Base-by-base conservation (phyloP, 805 yeast species). In the Suhomyces xylopsoci region DNA sequence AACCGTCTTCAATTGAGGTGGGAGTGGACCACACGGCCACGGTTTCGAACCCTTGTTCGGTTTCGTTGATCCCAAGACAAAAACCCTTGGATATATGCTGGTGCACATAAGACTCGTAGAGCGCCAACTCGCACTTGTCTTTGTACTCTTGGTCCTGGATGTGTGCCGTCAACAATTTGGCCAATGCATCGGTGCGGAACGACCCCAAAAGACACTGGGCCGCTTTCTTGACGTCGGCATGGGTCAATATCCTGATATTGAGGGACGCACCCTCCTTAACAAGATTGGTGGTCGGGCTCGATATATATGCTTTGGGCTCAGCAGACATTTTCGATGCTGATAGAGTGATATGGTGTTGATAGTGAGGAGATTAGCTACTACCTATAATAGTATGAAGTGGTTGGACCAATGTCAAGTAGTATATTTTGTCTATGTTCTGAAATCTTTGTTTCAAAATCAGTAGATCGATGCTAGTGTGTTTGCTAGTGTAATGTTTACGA, bases 21-120 rank as follows among this genome's bases (percentile, higher is more conserved):
- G 85, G 85, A 26, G 68, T 68, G 10, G 81, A 69, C 84, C 84
- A 82, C 22, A 81, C 62, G 5, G 82, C 78, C 30, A 81, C 85
- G 7, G 84, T 77, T 66, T 81, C 84, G 62, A 78, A 82, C 3
- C 61, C 62, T 0, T 60, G 61, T 0, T 57, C 66, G 10, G 71
- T 67, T 51, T 82, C 84, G 52, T 79, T 78, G 34, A 81, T 68
- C 4, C 79, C 85, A 24, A 81, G 61, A 26, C 75, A 80, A 34
- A 81, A 47, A 1, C 86, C 86, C 46, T 77, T 74, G 51, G 70
- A 57, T 41, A 82, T 73, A 58, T 80, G 84, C 46, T 82, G 80
- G 45, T 68, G 69, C 42, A 80, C 69, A 62, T 81, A 81, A 2
- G 82, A 76, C 57, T 78, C 83, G 55, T 78, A 82, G 34, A 81